Evolutionary conservation across 1,284 basidiomycete genomes (phyloP), one percentile per base, ranked within the genome.

Genomic region (Puccinia triticina): DNA sequence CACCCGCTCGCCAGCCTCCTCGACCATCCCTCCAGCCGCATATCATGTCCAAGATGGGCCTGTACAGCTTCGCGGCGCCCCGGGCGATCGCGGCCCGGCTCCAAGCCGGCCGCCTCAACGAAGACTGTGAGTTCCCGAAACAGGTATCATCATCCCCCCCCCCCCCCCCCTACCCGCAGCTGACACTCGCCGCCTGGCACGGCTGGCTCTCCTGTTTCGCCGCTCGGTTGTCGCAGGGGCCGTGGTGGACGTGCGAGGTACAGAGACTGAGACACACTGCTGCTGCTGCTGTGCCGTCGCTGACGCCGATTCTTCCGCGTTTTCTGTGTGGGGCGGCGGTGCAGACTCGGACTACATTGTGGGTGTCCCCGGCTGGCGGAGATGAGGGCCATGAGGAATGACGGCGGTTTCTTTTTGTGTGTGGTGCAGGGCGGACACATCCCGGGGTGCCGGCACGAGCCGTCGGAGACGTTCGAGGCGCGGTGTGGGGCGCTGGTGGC

Each of bases 241-340:
- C 7, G 77, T 79, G 43, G 77, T 79, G 12, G 77, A 79, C 66
- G 77, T 79, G 29, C 71, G 77, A 79, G 77, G 77, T 79, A 71
- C 32, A 46, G 21, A 77, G 21, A 53, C 21, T 23, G 3, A 12
- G 8, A n/a, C n/a, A n/a, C n/a, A n/a, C n/a, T n/a, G n/a, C n/a
- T n/a, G n/a, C n/a, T n/a, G n/a, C n/a, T n/a, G n/a, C n/a, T n/a
- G n/a, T n/a, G n/a, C n/a, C n/a, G 23, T 77, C 66, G 40, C n/a
- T 61, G 59, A 64, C n/a, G n/a, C n/a, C n/a, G n/a, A n/a, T n/a
- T n/a, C n/a, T n/a, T n/a, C n/a, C n/a, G n/a, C n/a, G n/a, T n/a
- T n/a, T n/a, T n/a, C n/a, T n/a, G n/a, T n/a, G n/a, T n/a, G 7
- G 55, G 26, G 43, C 37, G 61, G 8, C 2, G 26, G 29, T n/a